Evolutionary conservation across 1,284 basidiomycete genomes (phyloP), one percentile per base, ranked within the genome.

Genomic region (Puccinia polysora): DNA sequence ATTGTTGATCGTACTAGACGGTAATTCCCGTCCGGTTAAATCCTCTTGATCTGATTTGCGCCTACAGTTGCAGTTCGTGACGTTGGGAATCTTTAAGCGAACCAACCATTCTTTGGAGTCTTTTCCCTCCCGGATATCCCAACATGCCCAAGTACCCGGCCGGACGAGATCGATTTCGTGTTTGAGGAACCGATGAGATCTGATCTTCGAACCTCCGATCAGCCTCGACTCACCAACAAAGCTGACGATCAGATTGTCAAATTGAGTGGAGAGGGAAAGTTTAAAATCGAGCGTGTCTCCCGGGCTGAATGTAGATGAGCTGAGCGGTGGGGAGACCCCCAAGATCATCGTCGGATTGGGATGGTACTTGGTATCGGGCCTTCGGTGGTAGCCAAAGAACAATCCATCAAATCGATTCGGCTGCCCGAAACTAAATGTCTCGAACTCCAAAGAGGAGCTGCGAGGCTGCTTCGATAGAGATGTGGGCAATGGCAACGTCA

Each of bases 341-440:
- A 64, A 32, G 34, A 34, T 52, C 47, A 64, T 64, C 18, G 62
- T 32, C 32, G 62, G 62, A n/a, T 10, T 10, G 5, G 47, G 3
- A 20, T 50, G 28, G 15, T 64, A 36, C 20, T 52, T 64, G n/a
- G 18, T 28, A 34, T 34, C 45, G 4, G 62, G 62, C 2, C 62
- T 43, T 2, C 47, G 43, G 52, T 64, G 62, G 32, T 64, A 50
- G 10, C 45, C 47, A 18, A 64, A 64, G 36, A 64, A 64, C n/a
- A 64, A 52, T 23, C 62, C 62, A 23, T 64, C 62, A 38, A 64
- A 52, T 25, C 62, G 62, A 52, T 40, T 64, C 4, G 62, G 62
- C 23, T 34, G 23, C 6, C 62, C 47, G 36, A 64, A 64, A 14
- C 62, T 64, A 28, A 64, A 64, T 8, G 62, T 64, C 32, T 64